A percentile compares a stretch with the other conserved stretches of the same genome.
phyloP scores from a whole-genome alignment of 495 filamentous ascomycete species.

The Penicillium angulare region DNA sequence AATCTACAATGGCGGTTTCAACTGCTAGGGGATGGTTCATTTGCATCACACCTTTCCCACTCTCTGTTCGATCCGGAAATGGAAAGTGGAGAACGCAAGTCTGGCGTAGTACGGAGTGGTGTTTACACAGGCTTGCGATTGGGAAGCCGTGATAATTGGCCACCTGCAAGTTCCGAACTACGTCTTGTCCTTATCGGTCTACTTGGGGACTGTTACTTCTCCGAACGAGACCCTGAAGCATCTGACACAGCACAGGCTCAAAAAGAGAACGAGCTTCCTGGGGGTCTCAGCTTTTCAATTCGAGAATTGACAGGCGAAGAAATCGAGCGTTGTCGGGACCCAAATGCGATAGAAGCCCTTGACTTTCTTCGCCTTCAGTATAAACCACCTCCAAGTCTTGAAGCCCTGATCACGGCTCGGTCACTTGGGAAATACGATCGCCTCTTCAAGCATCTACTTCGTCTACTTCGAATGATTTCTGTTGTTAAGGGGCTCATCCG shows the following conservation, averaged over 20 bases:
- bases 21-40: constrained; percentile 79
- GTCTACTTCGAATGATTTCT: constrained; percentile 75
- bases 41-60: constrained; percentile 72
- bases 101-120: constrained; percentile 64
- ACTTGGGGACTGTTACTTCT: constrained; percentile 68
- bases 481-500: constrained; percentile 69
- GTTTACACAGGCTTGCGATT: constrained; percentile 78
- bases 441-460: constrained; percentile 76
- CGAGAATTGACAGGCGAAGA: constrained; percentile 76
- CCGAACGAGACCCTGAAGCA: constrained; percentile 17
- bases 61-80: constrained; percentile 88
- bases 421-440: constrained; percentile 76
- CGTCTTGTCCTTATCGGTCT: constrained; percentile 85
- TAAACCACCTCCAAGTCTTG: constrained; percentile 69
- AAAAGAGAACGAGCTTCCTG: constrained; percentile 61
- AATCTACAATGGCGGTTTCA: constrained; percentile 76
- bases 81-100: constrained; percentile 69
- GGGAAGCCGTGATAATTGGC: constrained; percentile 77
- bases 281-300: constrained; percentile 81
- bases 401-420: constrained; percentile 65
- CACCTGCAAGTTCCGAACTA: constrained; percentile 88
- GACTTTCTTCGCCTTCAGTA: constrained; percentile 91
- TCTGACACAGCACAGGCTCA: constrained; percentile 21
- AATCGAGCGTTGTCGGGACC: constrained; percentile 74
- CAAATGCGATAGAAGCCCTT: constrained; percentile 75